Evolutionary conservation across 2,329 filamentous ascomycete genomes (phyloP).

Genomic region (Pseudogymnoascus sp.): DNA sequence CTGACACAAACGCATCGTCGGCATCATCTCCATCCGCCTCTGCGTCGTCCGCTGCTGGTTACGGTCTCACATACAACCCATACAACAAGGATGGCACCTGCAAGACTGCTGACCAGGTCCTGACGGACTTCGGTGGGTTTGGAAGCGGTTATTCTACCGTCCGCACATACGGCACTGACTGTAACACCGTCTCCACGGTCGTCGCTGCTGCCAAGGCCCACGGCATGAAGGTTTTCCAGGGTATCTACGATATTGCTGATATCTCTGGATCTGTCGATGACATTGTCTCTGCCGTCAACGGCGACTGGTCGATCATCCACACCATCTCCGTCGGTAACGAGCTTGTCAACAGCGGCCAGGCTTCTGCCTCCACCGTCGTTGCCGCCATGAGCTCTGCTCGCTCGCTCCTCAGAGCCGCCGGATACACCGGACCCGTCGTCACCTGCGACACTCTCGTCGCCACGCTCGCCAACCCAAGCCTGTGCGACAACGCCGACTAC

Average conservation of each 20-base stretch:
- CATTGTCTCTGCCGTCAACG: conserved; percentile 52
- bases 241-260: conserved; percentile 59
- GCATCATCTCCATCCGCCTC: background rate
- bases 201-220: conserved; percentile 56
- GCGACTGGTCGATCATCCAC: conserved; percentile 63
- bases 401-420: conserved; percentile 49
- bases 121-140: conserved; percentile 54
- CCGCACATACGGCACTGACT: conserved; percentile 76
- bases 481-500: conserved; percentile 71
- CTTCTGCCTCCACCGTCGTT: conserved; percentile 48
- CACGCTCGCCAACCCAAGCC: conserved; percentile 55
- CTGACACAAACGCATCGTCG: background rate
- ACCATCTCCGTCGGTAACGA: conserved; percentile 78
- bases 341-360: conserved; percentile 59
- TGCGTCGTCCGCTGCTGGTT: conserved; percentile 17
- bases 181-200: conserved; percentile 61
- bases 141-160: conserved; percentile 52
- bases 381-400: conserved; percentile 53
- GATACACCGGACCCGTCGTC: conserved; percentile 68
- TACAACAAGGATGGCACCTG: conserved; percentile 54
- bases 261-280: conserved; percentile 51
- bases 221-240: conserved; percentile 66
- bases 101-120: conserved; percentile 59
- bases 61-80: conserved; percentile 53
- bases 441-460: conserved; percentile 74